A percentile compares a stretch with the other conserved stretches of the same genome.
Conservation (phyloP, 257 asterid genomes). For the Cynanchum wilfordii region DNA sequence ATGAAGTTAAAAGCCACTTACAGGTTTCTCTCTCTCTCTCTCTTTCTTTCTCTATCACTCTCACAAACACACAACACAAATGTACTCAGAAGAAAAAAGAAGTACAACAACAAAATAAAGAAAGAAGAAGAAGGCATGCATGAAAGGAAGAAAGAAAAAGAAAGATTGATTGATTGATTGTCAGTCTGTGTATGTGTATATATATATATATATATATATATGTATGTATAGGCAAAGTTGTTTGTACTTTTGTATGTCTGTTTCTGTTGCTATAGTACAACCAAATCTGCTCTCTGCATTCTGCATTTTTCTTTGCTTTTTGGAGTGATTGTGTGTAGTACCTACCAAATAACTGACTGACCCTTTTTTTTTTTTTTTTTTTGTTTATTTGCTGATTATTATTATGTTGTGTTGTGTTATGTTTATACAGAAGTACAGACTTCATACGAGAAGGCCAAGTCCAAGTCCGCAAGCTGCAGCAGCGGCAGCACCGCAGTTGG, state of each 20-base stretch:
- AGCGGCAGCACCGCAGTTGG: slow-evolving; percentile 59
- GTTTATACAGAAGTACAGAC: slow-evolving; percentile 86
- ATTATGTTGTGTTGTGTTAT: no score
- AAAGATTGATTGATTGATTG: not conserved
- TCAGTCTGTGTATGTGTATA: no score
- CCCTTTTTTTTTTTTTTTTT: no score
- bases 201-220: no score
- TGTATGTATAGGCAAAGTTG: slow-evolving; percentile 6
- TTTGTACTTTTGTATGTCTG: not conserved
- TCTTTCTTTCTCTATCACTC: slow-evolving; percentile 9
- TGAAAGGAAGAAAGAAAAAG: slow-evolving; percentile 13
- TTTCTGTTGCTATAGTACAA: slow-evolving; percentile 4
- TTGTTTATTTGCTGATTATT: no score
- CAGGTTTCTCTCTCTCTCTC: slow-evolving; percentile 43
- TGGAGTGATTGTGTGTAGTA: not conserved
- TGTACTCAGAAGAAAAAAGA: not conserved
- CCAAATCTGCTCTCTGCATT: slow-evolving; percentile 1
- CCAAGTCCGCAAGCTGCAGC: slow-evolving; percentile 75
- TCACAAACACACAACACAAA: not conserved
- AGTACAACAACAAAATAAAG: not conserved
- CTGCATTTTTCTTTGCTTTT: not conserved
- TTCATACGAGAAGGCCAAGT: slow-evolving; percentile 95
- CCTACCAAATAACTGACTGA: no score
- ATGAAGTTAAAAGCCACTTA: slow-evolving; percentile 97
- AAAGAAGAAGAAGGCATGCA: slow-evolving; percentile 20